Evolutionary conservation across 1,139 yeast genomes (phyloP).

Genomic region (Hemisphaericaspora xylanilytica): DNA sequence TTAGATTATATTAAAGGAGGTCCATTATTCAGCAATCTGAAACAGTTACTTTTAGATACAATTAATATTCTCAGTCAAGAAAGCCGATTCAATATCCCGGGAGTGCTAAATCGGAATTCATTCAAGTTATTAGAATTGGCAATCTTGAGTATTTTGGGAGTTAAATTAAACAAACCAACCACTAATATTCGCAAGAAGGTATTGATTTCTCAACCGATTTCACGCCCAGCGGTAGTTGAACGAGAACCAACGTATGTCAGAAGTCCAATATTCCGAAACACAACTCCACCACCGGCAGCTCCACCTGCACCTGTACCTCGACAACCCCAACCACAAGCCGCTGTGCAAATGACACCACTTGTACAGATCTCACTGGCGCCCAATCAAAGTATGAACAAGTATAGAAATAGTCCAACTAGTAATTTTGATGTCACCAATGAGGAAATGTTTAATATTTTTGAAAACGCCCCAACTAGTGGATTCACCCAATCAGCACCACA

Average conservation of each 20-base stretch:
- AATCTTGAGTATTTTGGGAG: constrained; percentile 49
- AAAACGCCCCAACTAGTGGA: background rate
- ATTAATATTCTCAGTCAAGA: constrained; percentile 50
- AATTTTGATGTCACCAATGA: constrained; percentile 7
- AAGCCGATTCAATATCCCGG: constrained; percentile 53
- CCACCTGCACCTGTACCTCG: no score
- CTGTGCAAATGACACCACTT: no score
- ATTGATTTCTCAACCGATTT: constrained; percentile 21
- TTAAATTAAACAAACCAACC: constrained; percentile 22
- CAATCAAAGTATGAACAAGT: no score
- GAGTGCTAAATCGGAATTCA: constrained; percentile 57
- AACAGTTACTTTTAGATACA: constrained; percentile 49
- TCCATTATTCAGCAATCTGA: constrained; percentile 69
- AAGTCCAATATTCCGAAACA: background rate
- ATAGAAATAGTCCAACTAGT: constrained; percentile 4
- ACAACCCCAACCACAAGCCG: no score
- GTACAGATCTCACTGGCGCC: no score
- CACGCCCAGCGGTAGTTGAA: constrained; percentile 25
- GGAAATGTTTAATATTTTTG: constrained; percentile 6
- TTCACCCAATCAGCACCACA: background rate
- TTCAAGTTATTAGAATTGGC: constrained; percentile 57
- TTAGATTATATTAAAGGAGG: constrained; percentile 85
- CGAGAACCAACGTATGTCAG: constrained; percentile 16
- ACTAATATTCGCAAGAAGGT: constrained; percentile 19
- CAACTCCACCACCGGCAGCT: constrained; percentile 8